These are phyloP conservation scores for Nakaseomyces bracarensis DNA, from an alignment of 1,139 yeast species.

Conservation along the genomic window DNA sequence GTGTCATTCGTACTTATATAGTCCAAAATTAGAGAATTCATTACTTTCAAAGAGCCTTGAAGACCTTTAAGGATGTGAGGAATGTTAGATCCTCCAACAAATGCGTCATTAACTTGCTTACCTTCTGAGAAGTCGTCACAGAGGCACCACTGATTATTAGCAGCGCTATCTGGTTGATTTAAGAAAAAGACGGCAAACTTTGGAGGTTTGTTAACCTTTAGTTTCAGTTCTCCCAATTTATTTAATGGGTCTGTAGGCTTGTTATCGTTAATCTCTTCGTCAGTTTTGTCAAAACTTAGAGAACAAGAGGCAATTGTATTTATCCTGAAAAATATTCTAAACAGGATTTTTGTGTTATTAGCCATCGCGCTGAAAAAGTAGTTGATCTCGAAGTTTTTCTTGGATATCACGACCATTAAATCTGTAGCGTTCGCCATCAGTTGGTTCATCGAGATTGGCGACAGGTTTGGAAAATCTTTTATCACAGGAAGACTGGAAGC, in stretches of 20 bases:
- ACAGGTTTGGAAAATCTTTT: constrained; percentile 46
- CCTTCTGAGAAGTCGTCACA: constrained; percentile 81
- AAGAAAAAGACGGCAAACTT: constrained; percentile 67
- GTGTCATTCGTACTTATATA: constrained; percentile 31
- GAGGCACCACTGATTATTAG: constrained; percentile 64
- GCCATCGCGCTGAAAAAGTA: constrained; percentile 66
- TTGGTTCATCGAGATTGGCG: constrained; percentile 55
- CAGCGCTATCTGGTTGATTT: constrained; percentile 34
- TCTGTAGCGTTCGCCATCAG: constrained; percentile 59
- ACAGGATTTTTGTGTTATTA: constrained; percentile 56
- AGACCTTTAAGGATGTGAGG: constrained; percentile 44
- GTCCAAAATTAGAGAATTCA: constrained; percentile 48
- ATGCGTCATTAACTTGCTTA: constrained; percentile 66
- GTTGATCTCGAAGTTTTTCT: constrained; percentile 61
- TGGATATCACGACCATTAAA: constrained; percentile 55
- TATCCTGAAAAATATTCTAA: constrained; percentile 61
- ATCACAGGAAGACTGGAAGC: constrained; percentile 33
- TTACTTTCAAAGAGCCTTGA: constrained; percentile 43
- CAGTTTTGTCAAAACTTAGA: constrained; percentile 13
- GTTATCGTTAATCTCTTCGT: constrained; percentile 8
- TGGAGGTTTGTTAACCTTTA: constrained; percentile 52
- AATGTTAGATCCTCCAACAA: constrained; percentile 41
- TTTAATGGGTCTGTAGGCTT: constrained; percentile 10
- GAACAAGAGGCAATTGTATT: constrained; percentile 35
- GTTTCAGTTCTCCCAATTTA: constrained; percentile 42